Base-by-base conservation (phyloP, 2,329 filamentous ascomycete genomes). In the Geoglossum cookeanum region DNA sequence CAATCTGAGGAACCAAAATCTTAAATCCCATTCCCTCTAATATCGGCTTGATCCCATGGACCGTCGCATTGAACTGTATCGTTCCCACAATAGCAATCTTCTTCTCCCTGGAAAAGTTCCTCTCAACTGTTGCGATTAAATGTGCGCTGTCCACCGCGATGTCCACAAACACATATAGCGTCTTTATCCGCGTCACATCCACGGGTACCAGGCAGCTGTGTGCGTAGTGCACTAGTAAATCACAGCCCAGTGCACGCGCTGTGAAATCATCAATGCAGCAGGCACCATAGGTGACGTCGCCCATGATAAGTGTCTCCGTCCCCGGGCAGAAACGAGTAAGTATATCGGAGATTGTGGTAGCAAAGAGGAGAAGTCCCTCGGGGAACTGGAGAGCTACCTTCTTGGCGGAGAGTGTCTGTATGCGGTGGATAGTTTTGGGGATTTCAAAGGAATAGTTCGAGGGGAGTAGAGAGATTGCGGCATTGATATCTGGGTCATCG, bases 191-290 rank as follows among this genome's bases (percentile, higher is more conserved):
- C 58, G 92, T 98, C 13, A 97, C 87, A 63, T 94, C 91, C 9
- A 97, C 89, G 0, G 92, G 92, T 63, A 98, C 94, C 61, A 98
- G 76, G 65, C 92, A 98, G 67, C 87, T 94, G 71, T 98, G 92
- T 1, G 92, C 92, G 67, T 98, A 98, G 72, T 98, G 92, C 1
- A 98, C 87, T 8, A 98, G 76, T 5, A 98, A 74, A 64, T 98
- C 92, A 68, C 92, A 98, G 1, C 89, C 92, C 27, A 98, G 78
- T 0, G 94, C 92, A 49, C 91, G 78, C 1, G 92, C 94, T 0
- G 92, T 98, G 71, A 94, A 98, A 71, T 98, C 92, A 68, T 98
- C 92, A 64, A 98, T 96, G 67, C 92, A 98, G 74, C 92, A 98
- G 27, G 92, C 92, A 61, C 92, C 92, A 68, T 98, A 98, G 0